Percentiles rank a stretch among this genome's conserved stretches.
phyloP scores from a whole-genome alignment of 73 alveolate species.

The Effrenium voratum region DNA sequence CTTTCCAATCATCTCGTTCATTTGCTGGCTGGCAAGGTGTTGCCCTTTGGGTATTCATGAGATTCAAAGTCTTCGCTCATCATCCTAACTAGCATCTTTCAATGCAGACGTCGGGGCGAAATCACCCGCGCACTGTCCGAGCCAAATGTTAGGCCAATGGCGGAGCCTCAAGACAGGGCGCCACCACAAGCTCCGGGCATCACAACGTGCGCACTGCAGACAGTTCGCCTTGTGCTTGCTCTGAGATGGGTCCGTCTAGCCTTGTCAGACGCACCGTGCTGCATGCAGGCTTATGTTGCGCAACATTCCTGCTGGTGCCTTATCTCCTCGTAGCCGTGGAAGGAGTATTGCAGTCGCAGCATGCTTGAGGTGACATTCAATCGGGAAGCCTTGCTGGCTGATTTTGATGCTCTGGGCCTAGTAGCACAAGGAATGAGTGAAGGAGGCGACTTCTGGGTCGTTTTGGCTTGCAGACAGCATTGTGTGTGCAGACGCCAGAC shows the following conservation, averaged over 20 bases:
- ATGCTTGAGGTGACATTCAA: conserved; percentile 63
- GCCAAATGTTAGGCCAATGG: neutral
- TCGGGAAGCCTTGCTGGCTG: conserved; percentile 69
- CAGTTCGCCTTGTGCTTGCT: neutral
- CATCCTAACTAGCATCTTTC: neutral
- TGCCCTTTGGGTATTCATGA: neutral
- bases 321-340: neutral
- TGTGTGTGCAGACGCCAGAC: too few relatives aligned
- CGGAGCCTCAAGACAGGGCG: neutral
- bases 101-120: neutral
- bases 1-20: neutral
- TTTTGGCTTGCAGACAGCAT: too few relatives aligned
- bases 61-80: neutral
- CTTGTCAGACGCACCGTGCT: too few relatives aligned
- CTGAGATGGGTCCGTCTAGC: neutral
- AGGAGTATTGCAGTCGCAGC: neutral
- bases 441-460: too few relatives aligned
- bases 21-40: neutral
- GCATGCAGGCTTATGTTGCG: conserved; percentile 59
- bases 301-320: conserved; percentile 49
- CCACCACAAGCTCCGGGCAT: conserved; percentile 18
- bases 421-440: neutral
- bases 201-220: neutral
- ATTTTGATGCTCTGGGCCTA: conserved; percentile 40
- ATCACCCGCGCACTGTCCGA: neutral